Conservation (phyloP, 2,329 filamentous ascomycete genomes). For the Pestalotiopsis sp. region DNA sequence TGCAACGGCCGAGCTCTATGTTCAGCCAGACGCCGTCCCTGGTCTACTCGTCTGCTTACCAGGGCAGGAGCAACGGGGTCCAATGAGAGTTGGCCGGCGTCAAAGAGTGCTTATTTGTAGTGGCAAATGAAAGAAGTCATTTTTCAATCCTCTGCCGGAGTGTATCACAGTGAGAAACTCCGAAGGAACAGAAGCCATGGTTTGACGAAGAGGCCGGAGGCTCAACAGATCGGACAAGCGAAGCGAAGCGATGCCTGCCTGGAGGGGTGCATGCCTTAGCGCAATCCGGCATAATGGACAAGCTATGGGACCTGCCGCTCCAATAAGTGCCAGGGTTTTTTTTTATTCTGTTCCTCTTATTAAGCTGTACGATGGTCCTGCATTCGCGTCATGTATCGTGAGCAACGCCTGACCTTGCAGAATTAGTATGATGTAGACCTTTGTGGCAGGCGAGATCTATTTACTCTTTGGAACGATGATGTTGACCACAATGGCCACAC, state of each 20-base stretch:
- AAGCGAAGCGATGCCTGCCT: neutral
- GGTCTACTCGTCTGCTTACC: neutral
- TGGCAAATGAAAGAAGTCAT: neutral
- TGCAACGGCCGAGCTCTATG: neutral
- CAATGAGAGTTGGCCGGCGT: neutral
- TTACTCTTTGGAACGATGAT: too few relatives aligned
- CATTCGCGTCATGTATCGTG: neutral
- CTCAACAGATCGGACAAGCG: neutral
- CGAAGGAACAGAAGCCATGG: neutral
- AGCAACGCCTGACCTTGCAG: neutral
- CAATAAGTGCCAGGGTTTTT: conserved; percentile 12
- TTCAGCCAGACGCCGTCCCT: neutral
- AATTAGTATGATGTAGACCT: too few relatives aligned
- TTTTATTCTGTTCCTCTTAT: neutral
- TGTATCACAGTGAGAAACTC: neutral
- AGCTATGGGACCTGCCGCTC: conserved; percentile 18
- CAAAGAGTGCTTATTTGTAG: neutral
- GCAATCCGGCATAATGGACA: conserved; percentile 19
- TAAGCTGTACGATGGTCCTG: conserved; percentile 9
- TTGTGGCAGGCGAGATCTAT: too few relatives aligned
- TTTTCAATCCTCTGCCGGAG: neutral
- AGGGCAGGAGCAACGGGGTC: neutral
- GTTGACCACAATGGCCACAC: neutral
- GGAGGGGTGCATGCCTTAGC: conserved; percentile 13
- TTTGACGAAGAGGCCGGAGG: neutral